These are phyloP conservation scores for Rhypophila decipiens DNA, from an alignment of 495 filamentous ascomycete species.

Conservation along the genomic window DNA sequence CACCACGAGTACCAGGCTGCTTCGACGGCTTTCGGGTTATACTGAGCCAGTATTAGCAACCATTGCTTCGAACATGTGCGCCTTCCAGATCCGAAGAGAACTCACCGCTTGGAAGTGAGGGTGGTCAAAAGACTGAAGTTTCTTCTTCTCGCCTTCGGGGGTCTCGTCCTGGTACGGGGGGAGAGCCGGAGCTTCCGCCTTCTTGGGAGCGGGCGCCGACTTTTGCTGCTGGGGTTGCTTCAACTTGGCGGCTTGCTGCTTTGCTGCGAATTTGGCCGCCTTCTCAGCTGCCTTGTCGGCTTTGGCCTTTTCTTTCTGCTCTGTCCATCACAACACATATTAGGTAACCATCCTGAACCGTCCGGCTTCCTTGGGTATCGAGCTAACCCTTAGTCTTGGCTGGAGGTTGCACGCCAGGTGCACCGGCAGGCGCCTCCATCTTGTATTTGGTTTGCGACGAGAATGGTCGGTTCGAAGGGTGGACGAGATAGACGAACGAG, in stretches of 20 bases:
- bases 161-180: conserved; percentile 43
- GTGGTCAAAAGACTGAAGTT: conserved; percentile 36
- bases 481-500: conserved; percentile 9
- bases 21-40: conserved; percentile 56
- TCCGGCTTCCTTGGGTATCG: conserved; percentile 12
- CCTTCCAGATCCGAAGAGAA: too few relatives aligned
- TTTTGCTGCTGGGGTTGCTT: neutral
- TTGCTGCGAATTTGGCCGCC: conserved; percentile 31
- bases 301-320: conserved; percentile 25
- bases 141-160: conserved; percentile 46
- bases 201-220: conserved; percentile 11
- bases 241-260: conserved; percentile 16
- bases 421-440: conserved; percentile 16
- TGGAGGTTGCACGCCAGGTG: conserved; percentile 9
- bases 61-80: neutral
- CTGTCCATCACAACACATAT: neutral
- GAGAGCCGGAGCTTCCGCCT: conserved; percentile 35
- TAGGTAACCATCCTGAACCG: neutral
- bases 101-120: conserved; percentile 26
- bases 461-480: conserved; percentile 17
- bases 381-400: conserved; percentile 27
- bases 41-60: conserved; percentile 33
- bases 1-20: conserved; percentile 61
- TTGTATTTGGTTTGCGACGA: conserved; percentile 9
- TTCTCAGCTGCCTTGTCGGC: conserved; percentile 28